Evolutionary conservation across 2,329 filamentous ascomycete genomes (phyloP), one percentile per base, ranked within the genome.

Genomic region (Ceratocystis cacaofunesta): DNA sequence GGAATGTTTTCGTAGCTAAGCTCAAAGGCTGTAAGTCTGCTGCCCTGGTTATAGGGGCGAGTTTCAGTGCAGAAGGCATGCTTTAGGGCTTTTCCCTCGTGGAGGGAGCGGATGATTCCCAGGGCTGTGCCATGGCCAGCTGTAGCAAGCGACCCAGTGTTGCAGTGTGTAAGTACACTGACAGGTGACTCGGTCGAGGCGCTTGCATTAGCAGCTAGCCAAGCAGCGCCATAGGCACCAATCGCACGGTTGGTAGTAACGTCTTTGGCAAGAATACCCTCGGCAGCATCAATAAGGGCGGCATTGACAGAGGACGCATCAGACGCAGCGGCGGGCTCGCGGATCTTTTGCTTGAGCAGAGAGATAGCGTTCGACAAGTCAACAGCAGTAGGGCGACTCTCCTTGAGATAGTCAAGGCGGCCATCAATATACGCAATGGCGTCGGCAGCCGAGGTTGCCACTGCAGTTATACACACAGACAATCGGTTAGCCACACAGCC

Each of bases 11-110:
- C 94, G 73, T 92, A 92, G 6, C 95, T 88, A n/a, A 99, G 83
- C 77, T 99, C 94, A 74, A 95, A 99, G 6, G 94, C 91, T 3
- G 94, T 99, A 67, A 99, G 80, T 22, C 94, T 85, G 63, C 92
- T 95, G 65, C 94, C 94, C 78, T 99, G 94, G 78, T 99, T 99
- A 77, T 99, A 99, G 0, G 94, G 94, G 43, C 94, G 84, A 2
- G 94, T 99, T 77, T 99, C 94, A 61, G 92, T 96, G 78, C 92
- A 99, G 78, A 90, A 99, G 48, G 91, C 92, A 72, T 91, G 92
- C 68, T 85, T 80, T 28, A 99, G 81, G 5, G 83, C 79, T 4
- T 80, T 79, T 65, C 80, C 80, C 12, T 82, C 76, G 71, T 89
- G 83, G 4, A 99, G 80, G 3, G 89, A 90, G 66, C 94, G 89